Percentiles rank a stretch among this genome's conserved stretches.
Conservation (phyloP, 176 grass and related monocot genomes). For the Neostapfia colusana region DNA sequence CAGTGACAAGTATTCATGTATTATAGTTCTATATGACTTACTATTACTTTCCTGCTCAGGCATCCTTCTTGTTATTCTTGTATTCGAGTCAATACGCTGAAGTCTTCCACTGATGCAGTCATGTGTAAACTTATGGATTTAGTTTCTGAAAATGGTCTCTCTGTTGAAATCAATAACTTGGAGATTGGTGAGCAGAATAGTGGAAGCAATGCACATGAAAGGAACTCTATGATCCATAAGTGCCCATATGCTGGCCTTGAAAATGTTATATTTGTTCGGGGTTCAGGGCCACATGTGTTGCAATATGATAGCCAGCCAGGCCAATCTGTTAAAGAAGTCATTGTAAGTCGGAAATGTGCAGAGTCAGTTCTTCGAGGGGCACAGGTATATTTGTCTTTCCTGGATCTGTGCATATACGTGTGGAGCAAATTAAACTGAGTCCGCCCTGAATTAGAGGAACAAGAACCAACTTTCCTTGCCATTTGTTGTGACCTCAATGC, state of each 20-base stretch:
- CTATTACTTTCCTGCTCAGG: slow-evolving; percentile 49
- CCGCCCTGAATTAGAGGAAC: background rate
- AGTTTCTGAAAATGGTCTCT: slow-evolving; percentile 40
- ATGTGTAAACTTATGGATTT: slow-evolving; percentile 58
- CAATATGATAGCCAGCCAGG: slow-evolving; percentile 38
- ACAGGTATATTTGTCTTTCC: slow-evolving; percentile 53
- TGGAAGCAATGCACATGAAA: slow-evolving; percentile 38
- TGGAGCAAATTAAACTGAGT: background rate
- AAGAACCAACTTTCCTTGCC: background rate
- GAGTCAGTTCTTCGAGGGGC: slow-evolving; percentile 96
- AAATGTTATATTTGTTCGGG: slow-evolving; percentile 75
- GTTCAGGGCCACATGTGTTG: slow-evolving; percentile 78
- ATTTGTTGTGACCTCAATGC: background rate
- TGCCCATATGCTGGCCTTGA: slow-evolving; percentile 66
- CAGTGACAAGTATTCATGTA: background rate
- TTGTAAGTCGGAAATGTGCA: slow-evolving; percentile 96
- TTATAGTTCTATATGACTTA: slow-evolving; percentile 36
- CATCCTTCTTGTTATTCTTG: slow-evolving; percentile 84
- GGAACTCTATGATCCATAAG: slow-evolving; percentile 36
- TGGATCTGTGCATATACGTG: background rate
- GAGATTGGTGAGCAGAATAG: slow-evolving; percentile 35
- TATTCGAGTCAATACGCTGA: slow-evolving; percentile 84
- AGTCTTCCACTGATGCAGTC: slow-evolving; percentile 61
- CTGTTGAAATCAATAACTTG: slow-evolving; percentile 44
- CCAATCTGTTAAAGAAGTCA: slow-evolving; percentile 71